Evolutionary conservation across 2,329 filamentous ascomycete species (phyloP), one percentile per base, ranked within the genome.

Genomic region (Orbilia blumenaviensis): DNA sequence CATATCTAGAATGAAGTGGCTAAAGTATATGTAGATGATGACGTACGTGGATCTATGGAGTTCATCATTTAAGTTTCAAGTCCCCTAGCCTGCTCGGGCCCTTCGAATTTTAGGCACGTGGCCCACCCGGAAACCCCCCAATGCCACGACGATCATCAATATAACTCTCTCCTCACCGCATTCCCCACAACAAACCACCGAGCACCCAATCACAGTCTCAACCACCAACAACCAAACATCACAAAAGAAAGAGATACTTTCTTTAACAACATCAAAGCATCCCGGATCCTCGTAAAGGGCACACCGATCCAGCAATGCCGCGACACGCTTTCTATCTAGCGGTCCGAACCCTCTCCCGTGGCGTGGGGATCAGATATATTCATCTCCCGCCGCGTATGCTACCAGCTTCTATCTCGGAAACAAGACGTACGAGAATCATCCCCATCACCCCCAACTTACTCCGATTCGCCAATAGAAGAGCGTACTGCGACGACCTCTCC

Each of bases 351-450:
- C 12, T 73, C 60, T 41, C 58, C 12, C 68, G 52, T 1, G 41
- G 58, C 25, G 23, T 52, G 27, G 23, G 41, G 3, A 42, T 32
- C 18, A 14, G 67, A 23, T 62, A 73, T 34, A 54, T 64, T 23
- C 68, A 73, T 14, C 36, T 73, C 34, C 68, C 68, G 9, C 68
- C 68, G 1, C 61, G 61, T 10, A 32, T 61, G 18, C 62, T 73
- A 2, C 52, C 68, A 16, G 9, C 54, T 5, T 34, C 41, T 8
- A 44, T 42, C 12, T 14, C 52, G 12, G 16, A 32, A 27, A 16
- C 61, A 2, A 56, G 52, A 29, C 52, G 21, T 16, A 44, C 16
- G 8, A 41, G 42, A 9, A 18, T 61, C 18, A 36, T 25, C 9
- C 52, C 68, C 18, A 34, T 52, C 7, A 46, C 41, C 5, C 61